Base-by-base conservation (phyloP, 139 green algal genomes). In the Desmodesmus armatus region DNA sequence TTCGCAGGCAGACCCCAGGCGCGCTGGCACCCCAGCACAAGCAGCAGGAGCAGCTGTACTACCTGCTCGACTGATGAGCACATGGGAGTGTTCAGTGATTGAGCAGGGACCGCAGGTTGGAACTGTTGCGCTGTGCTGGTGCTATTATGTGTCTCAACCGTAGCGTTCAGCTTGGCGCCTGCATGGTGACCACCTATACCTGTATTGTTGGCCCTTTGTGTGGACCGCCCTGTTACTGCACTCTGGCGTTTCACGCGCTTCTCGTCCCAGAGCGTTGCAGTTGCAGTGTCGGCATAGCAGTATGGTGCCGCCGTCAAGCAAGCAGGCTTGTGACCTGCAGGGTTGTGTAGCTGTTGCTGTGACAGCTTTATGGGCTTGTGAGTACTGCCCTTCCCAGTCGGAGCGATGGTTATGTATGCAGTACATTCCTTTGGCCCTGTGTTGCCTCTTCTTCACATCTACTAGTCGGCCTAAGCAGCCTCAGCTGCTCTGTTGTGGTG, bases 21-120 rank as follows among this genome's bases (percentile, higher is more conserved):
- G 33, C 44, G 21, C 37, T 35, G 67, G 35, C 29, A 21, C 9
- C 29, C 37, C 67, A 21, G n/a, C 29, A 41, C 7, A 27, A 72
- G 63, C 29, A 72, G 63, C 25, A 72, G 25, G 9, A 40, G 63
- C 63, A 75, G 67, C 35, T 75, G 67, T 53, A 53, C 31, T 55
- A 55, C 39, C 23, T 75, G 67, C 15, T 75, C 5, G 67, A 75
- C 29, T 71, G 62, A 71, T 43, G 47, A 7, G 13, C 47, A 55
- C 47, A 55, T 55, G 13, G 9, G 13, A 21, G 13, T 55, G 47
- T 55, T 21, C 47, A 55, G 31, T 49, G 65, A 47, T 27, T 23
- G 33, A 47, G 33, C 65, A 47, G 35, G 3, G 33, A n/a, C 11
- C 15, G 13, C 25, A 29, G 23, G 60, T 69, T 29, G 7, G 25